phyloP scores from a whole-genome alignment of 2,329 filamentous ascomycete species.

The Trichoderma polysporum region DNA sequence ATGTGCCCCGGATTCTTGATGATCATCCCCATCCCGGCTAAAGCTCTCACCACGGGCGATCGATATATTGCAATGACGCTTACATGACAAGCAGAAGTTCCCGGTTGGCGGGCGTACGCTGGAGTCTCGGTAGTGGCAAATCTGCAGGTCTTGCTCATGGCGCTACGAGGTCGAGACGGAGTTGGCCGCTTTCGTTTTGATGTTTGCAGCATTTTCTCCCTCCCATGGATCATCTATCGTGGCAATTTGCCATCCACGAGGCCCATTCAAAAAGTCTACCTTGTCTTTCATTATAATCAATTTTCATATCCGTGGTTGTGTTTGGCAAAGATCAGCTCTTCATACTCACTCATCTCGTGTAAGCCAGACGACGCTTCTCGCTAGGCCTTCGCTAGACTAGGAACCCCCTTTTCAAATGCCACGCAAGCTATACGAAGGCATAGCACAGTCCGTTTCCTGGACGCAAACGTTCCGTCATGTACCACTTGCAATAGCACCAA shows the following conservation, averaged over 20 bases:
- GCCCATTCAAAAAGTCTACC: not conserved
- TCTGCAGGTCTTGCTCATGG: not conserved
- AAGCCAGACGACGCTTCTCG: not conserved
- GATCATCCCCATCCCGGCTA: constrained; percentile 10
- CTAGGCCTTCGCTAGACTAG: not conserved
- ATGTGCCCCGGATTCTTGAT: constrained; percentile 15
- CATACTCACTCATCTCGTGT: not conserved
- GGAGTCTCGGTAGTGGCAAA: not conserved
- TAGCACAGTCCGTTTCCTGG: not conserved
- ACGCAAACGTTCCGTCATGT: constrained; percentile 1
- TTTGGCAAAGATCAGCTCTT: not conserved
- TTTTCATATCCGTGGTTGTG: not conserved
- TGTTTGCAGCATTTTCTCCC: not conserved
- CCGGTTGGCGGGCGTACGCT: not conserved
- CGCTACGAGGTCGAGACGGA: not conserved
- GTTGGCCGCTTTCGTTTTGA: constrained; percentile 5
- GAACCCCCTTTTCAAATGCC: not conserved
- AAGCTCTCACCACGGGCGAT: constrained; percentile 8
- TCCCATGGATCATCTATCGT: not conserved
- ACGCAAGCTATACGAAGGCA: constrained; percentile 4
- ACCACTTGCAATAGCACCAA: not conserved
- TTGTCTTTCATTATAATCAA: not conserved
- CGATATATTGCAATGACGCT: constrained; percentile 18
- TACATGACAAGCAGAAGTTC: constrained; percentile 6
- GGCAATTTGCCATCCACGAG: not conserved